Base-by-base conservation (phyloP, 75 land plant species). In the Selaginella tamariscina region DNA sequence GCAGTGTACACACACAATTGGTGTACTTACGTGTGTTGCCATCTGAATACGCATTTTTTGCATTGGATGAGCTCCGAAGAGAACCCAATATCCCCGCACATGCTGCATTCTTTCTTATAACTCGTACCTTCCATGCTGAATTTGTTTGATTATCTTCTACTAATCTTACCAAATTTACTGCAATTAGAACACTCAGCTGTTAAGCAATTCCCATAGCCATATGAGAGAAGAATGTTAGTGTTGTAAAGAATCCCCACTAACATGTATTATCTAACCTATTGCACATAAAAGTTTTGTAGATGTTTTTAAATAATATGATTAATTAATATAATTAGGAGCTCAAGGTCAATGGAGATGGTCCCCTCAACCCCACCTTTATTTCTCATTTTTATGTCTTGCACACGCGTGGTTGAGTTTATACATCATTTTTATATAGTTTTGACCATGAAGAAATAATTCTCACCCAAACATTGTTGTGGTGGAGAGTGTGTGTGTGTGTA, bases 51-150 rank as follows among this genome's bases (percentile, higher is more conserved):
- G 28, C 80, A 78, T 33, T 24, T 13, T 24, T 22, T 65, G 56
- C 77, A 78, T 5, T 32, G 73, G 33, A 56, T 33, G 32, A 78
- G 69, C 44, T 74, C 60, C 13, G 33, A 1, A 23, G 31, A 39
- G 65, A 78, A 78, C 29, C 80, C 80, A 5, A 78, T 71, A 57
- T 78, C 77, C 24, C 77, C 73, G 62, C 77, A 78, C 70, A 78
- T 62, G 73, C 71, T 69, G 72, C 80, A 78, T 70, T 78, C 80
- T 2, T 39, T 15, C 49, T 39, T 15, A 15, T 5, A 39, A 39
- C 49, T 39, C 15, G 49, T 5, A 39, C 49, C 49, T 39, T 15
- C 49, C 11, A 39, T 5, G 15, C 11, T 5, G 49, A 5, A 39
- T 39, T 39, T 39, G 15, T 39, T 39, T 39, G n/a, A n/a, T n/a